Base-by-base conservation (phyloP, 345 rosid genomes). In the Camelina neglecta region DNA sequence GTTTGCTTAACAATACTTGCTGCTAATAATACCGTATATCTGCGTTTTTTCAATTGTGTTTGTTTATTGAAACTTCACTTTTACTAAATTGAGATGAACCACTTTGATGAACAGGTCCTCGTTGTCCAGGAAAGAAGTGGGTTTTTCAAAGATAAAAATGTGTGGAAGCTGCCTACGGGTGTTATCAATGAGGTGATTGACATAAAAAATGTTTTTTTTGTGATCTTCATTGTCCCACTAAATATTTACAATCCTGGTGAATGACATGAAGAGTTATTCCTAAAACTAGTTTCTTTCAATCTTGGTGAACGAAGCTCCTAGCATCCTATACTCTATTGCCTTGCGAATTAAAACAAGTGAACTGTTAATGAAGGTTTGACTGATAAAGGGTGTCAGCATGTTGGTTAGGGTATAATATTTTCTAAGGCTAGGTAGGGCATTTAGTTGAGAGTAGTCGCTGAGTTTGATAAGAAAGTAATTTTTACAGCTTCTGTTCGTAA, bases 111-210 rank as follows among this genome's bases (percentile, higher is more conserved):
- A 42, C 67, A 91, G 97, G 83, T 93, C 50, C 93, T 93, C 11
- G 98, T 93, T 39, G 98, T 93, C 56, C 89, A 87, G 75, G 98
- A 93, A 71, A 85, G 69, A 4, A 61, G 23, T 38, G 98, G 98
- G 11, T 60, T 24, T 20, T 91, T 91, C 78, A 75, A 50, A 80
- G 88, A 80, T 23, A 84, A 45, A 12, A 88, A 83, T 24, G 76
- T 88, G 1, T 93, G 98, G 97, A 93, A 93, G 73, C 76, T 89
- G 36, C 98, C 96, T 7, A 91, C 97, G 0, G 98, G 98, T n/a
- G 88, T 79, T 26, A 85, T 84, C 53, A 50, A 89, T 24, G 88
- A 86, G 89, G 98, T 93, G 48, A 81, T 78, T 56, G n/a, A n/a
- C n/a, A n/a, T n/a, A n/a, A n/a, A n/a, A n/a, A n/a, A 51, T 57